These are phyloP conservation scores for Globomyces sp. DNA, from an alignment of 371 early-diverging fungal species.

Conservation along the genomic window DNA sequence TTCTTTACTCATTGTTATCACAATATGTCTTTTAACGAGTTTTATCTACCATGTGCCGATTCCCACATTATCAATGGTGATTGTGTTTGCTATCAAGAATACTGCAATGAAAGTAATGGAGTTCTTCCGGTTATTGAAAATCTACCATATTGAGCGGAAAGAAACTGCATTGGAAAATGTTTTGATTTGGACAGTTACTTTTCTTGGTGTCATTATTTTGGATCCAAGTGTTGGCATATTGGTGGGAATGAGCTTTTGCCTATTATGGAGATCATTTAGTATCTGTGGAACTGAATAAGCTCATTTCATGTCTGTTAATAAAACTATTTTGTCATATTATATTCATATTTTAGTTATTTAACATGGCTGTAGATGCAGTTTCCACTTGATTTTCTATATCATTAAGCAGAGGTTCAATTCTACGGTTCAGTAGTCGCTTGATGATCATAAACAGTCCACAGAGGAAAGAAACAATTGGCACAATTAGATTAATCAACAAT, in stretches of 20 bases:
- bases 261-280: neutral
- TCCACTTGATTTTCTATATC: neutral
- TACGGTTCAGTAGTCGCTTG: neutral
- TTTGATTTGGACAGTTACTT: conserved; percentile 5
- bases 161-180: neutral
- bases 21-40: conserved; percentile 40
- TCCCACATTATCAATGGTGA: no score
- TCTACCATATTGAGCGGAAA: neutral
- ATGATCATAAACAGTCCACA: conserved; percentile 1
- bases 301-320: no score
- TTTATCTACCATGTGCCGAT: conserved; percentile 45
- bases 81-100: no score
- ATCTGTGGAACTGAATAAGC: no score
- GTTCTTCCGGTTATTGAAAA: neutral
- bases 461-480: conserved; percentile 7
- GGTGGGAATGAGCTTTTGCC: neutral
- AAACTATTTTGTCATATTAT: no score
- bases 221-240: neutral
- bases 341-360: no score
- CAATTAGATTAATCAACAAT: neutral
- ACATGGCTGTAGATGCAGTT: no score
- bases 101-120: neutral
- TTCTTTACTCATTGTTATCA: conserved; percentile 31
- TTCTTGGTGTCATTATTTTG: neutral
- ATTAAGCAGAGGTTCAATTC: neutral